These are phyloP conservation scores for Starmerella vaccinii DNA, from an alignment of 805 yeast genomes.

Conservation along the genomic window DNA sequence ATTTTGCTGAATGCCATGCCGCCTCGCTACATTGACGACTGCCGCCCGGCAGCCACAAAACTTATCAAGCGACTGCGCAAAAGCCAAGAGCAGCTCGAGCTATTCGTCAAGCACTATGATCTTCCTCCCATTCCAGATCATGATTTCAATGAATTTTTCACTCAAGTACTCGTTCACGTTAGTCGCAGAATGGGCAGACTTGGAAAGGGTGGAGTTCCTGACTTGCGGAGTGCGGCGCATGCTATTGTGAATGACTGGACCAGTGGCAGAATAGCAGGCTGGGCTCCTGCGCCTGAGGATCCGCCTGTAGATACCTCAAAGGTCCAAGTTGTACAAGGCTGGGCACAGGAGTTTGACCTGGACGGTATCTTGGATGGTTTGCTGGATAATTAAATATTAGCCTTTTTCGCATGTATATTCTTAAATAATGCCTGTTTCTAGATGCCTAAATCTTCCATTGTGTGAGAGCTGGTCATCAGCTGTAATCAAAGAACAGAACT, in stretches of 20 bases:
- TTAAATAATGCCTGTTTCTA: background rate
- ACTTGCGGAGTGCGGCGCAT: conserved; percentile 72
- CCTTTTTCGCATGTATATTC: background rate
- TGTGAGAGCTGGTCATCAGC: no score
- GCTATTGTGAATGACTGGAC: conserved; percentile 89
- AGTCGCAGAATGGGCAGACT: conserved; percentile 89
- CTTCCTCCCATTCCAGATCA: conserved; percentile 69
- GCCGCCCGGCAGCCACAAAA: conserved; percentile 67
- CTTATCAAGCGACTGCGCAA: conserved; percentile 67
- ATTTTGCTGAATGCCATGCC: conserved; percentile 83
- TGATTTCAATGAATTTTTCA: conserved; percentile 66
- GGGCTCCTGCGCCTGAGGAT: conserved; percentile 58
- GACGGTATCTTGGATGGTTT: conserved; percentile 54
- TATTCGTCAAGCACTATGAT: conserved; percentile 60
- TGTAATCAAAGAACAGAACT: no score
- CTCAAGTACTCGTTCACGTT: conserved; percentile 79
- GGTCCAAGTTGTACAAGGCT: conserved; percentile 71
- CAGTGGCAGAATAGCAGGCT: conserved; percentile 86
- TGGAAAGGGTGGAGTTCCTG: conserved; percentile 88
- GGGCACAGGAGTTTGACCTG: conserved; percentile 92
- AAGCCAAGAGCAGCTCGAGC: conserved; percentile 53
- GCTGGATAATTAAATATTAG: conserved; percentile 8
- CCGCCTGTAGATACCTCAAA: conserved; percentile 41
- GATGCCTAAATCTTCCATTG: no score
- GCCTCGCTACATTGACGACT: conserved; percentile 74